These are phyloP conservation scores for Neurospora sp. DNA, from an alignment of 495 filamentous ascomycete species.

Conservation along the genomic window DNA sequence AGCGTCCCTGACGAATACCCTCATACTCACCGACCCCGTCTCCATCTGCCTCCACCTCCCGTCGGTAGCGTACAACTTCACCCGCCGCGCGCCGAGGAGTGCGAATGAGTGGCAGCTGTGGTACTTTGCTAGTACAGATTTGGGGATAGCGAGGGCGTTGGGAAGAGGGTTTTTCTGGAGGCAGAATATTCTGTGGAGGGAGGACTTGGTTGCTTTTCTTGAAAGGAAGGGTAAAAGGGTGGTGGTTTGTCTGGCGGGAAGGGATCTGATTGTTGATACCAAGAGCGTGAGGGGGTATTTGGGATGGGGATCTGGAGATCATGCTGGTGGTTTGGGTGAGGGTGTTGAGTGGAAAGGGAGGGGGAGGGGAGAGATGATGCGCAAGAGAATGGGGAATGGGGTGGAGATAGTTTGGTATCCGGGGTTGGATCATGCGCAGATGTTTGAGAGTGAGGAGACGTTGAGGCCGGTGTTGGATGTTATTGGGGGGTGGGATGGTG, in stretches of 20 bases:
- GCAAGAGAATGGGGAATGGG: conserved; percentile 18
- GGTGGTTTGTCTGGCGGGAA: conserved; percentile 45
- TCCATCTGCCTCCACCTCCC: conserved; percentile 54
- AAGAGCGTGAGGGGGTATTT: conserved; percentile 48
- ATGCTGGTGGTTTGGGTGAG: conserved; percentile 4
- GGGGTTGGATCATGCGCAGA: conserved; percentile 56
- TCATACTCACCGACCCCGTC: conserved; percentile 57
- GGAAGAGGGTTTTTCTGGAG: conserved; percentile 58
- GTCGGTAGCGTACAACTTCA: conserved; percentile 65
- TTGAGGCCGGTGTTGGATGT: conserved; percentile 34
- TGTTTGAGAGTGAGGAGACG: conserved; percentile 44
- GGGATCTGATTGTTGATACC: conserved; percentile 58
- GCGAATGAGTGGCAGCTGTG: conserved; percentile 58
- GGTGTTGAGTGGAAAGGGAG: conserved; percentile 2
- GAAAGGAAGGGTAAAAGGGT: too few species aligned
- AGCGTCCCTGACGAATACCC: conserved; percentile 31
- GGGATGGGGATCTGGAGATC: conserved; percentile 16
- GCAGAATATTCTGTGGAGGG: conserved; percentile 57
- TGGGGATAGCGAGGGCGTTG: conserved; percentile 49
- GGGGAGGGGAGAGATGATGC: not conserved
- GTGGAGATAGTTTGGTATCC: conserved; percentile 54
- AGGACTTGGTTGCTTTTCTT: conserved; percentile 35
- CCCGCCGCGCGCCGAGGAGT: conserved; percentile 36
- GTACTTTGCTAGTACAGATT: conserved; percentile 58
- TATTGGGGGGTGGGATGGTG: conserved; percentile 8